phyloP scores from a whole-genome alignment of 176 grass and related monocot species.

The Rhynchospora breviuscula region DNA sequence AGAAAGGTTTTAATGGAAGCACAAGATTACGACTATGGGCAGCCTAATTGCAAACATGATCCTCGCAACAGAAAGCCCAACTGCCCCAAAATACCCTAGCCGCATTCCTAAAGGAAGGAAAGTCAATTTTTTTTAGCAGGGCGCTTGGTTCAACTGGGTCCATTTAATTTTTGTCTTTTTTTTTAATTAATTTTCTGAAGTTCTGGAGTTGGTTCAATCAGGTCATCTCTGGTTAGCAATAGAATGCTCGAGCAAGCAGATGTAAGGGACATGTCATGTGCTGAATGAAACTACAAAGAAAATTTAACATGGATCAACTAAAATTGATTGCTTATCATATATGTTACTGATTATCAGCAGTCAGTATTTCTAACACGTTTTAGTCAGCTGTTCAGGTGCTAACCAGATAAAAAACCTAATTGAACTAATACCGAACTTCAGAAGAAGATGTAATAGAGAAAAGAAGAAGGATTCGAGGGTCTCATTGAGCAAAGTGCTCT shows the following conservation, averaged over 20 bases:
- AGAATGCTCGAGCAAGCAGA: background rate
- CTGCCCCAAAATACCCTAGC: conserved; percentile 17
- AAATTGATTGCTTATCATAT: background rate
- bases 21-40: conserved; percentile 87
- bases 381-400: background rate
- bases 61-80: conserved; percentile 51
- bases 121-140: conserved; percentile 3
- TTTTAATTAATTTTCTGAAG: background rate
- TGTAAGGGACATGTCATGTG: background rate
- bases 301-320: background rate
- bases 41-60: conserved; percentile 62
- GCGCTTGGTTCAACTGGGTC: background rate
- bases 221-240: background rate
- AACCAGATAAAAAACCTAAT: background rate
- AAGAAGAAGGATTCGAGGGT: background rate
- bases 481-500: background rate
- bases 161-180: background rate
- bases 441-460: background rate
- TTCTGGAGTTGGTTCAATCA: background rate
- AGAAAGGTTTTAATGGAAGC: conserved; percentile 65
- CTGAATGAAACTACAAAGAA: background rate
- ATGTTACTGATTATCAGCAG: background rate
- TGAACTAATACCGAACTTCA: background rate
- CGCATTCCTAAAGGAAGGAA: background rate
- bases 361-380: background rate